Evolutionary conservation across 177 flowering plant genomes (phyloP), one percentile per base, ranked within the genome.

Genomic region (Vitis hybrid): DNA sequence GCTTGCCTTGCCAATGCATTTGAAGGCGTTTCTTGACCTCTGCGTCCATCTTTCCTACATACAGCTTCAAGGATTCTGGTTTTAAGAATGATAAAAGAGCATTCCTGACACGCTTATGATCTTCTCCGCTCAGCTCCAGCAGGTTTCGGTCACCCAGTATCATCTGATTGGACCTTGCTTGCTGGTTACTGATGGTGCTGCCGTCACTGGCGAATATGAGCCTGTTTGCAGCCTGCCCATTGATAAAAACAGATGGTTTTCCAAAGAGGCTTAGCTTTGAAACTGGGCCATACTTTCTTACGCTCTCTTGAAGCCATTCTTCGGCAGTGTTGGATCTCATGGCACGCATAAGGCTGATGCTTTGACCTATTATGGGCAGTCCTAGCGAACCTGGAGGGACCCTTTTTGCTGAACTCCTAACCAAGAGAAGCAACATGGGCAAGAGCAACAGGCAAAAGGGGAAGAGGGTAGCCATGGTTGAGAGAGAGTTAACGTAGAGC

Each of bases 141-240:
- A 83, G 4, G 15, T 61, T 74, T 8, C 81, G 50, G 8, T 77
- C 76, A 1, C 86, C 84, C 53, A 81, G 20, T 9, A 81, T 78
- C 76, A 5, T 67, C 33, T 16, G 13, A 1, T 73, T 10, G 1
- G 86, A 79, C 62, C 64, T 20, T 2, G 79, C 19, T 62, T 81
- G 82, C 56, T 72, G 66, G 67, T 68, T 65, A 14, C 33, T 45
- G 12, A 79, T 33, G 3, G 18, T 65, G 70, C 51, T 61, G 50
- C 70, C 8, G 1, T 73, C 79, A 16, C 76, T 49, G 5, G 75
- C 49, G 70, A 77, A 83, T 0, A 81, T 12, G 16, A 72, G 72
- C 74, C 73, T 83, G 81, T 83, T 81, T 45, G 84, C 86, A 59
- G 84, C 80, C 48, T 65, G 79, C 39, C 84, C 84, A 52, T 71